Base-by-base conservation (phyloP, 169 alveolate species). In the Perkinsus marinus region DNA sequence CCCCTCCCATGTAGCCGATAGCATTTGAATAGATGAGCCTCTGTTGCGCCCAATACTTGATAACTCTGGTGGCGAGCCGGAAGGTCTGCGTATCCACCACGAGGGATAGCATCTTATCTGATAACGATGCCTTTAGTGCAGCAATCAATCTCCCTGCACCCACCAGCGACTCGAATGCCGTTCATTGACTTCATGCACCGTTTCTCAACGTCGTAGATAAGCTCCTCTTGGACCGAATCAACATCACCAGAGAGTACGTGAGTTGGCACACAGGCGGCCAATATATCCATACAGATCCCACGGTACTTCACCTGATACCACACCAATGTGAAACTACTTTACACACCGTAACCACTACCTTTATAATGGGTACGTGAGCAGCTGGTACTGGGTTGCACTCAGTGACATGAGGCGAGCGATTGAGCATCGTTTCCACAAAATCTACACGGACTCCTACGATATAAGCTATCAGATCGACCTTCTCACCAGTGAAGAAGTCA, bases 1-100 rank as follows among this genome's bases (percentile, higher is more conserved):
- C 97, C 7, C 98, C 98, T n/a, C 98, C 98, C 10, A 95, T 93
- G 89, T 93, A 97, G 0, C 94, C 94, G 6, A 93, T 68, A 5
- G 96, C 98, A 95, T 96, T 97, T 17, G 96, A 94, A 92, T 96
- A 96, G 16, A 97, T 93, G 39, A 97, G 97, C 92, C 98, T 93
- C 90, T 95, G 93, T 92, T 97, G 95, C 46, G 98, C 97, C 98
- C 98, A 97, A 43, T 96, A 95, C 92, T 96, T 96, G 36, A 97
- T 96, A 36, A 95, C 95, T 92, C 97, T 93, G 43, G 96, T 91
- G 3, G 98, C 95, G 89, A 95, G 90, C 91, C 96, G 94, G 91
- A 97, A 97, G 92, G 94, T 94, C 39, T 95, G 96, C 68, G 92
- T 91, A 90, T 95, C 94, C 39, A 97, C 97, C 0, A 97, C 97